Evolutionary conservation across 345 rosid genomes (phyloP).

Genomic region (Raphanus raphanistrum): DNA sequence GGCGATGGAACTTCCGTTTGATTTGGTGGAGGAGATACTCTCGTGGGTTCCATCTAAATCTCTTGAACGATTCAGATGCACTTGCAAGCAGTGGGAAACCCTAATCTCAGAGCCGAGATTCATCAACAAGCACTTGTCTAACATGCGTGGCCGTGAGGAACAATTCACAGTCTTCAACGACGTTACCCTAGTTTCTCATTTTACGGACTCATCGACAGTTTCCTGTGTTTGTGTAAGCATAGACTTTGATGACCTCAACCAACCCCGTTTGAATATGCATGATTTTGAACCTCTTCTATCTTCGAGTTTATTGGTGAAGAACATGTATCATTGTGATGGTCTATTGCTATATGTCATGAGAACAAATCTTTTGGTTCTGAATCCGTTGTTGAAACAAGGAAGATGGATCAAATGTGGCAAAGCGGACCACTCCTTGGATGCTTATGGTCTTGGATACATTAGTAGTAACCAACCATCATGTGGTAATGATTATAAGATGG

Average conservation of each 20-base stretch:
- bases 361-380: not conserved
- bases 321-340: conserved; percentile 19
- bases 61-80: not conserved
- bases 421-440: not conserved
- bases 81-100: not conserved
- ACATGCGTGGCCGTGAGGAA: not conserved
- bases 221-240: not conserved
- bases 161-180: conserved; percentile 1
- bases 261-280: not conserved
- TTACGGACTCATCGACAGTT: not conserved
- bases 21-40: not conserved
- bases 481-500: not conserved
- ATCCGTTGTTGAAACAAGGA: conserved; percentile 9
- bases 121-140: not conserved
- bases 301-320: not conserved
- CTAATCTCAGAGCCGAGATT: not conserved
- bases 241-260: not conserved
- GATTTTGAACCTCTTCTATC: not conserved
- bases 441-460: conserved; percentile 20
- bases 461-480: not conserved
- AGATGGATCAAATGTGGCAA: not conserved
- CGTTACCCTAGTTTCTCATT: not conserved
- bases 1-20: not conserved
- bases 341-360: not conserved
- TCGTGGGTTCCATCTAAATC: not conserved